A percentile compares a stretch with the other conserved stretches of the same genome.
phyloP scores from a whole-genome alignment of 2,329 filamentous ascomycete species.

The Monilinia laxa region DNA sequence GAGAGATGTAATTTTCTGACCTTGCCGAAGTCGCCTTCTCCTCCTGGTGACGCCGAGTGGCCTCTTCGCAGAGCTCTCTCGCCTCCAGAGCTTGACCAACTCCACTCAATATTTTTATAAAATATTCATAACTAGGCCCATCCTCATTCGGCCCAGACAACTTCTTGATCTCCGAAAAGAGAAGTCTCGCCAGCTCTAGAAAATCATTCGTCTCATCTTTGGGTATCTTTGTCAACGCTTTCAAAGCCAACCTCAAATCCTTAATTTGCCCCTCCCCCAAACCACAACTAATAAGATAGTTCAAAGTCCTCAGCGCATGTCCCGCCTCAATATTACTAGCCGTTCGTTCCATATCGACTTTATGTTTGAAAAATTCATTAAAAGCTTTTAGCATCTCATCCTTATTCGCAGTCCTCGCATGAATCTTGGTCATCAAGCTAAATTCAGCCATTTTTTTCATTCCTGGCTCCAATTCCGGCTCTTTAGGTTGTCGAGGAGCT shows the following conservation, averaged over 20 bases:
- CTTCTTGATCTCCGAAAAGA: slow-evolving; percentile 31
- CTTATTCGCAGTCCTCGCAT: slow-evolving; percentile 61
- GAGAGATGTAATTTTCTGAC: background rate
- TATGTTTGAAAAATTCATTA: slow-evolving; percentile 59
- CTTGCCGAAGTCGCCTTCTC: background rate
- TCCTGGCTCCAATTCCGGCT: slow-evolving; percentile 66
- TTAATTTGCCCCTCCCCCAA: slow-evolving; percentile 21
- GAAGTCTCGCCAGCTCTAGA: slow-evolving; percentile 31
- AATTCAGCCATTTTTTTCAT: slow-evolving; percentile 70
- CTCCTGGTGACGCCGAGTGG: background rate
- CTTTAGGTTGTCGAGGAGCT: slow-evolving; percentile 57
- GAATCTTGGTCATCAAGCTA: slow-evolving; percentile 59
- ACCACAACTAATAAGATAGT: slow-evolving; percentile 51
- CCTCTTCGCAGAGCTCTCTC: slow-evolving; percentile 27
- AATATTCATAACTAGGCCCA: slow-evolving; percentile 3
- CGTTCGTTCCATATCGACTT: slow-evolving; percentile 48
- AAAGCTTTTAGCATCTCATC: slow-evolving; percentile 66
- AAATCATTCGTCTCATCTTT: slow-evolving; percentile 26
- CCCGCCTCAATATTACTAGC: slow-evolving; percentile 67
- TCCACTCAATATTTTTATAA: slow-evolving; percentile 26
- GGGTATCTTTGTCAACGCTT: slow-evolving; percentile 30
- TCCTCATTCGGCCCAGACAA: slow-evolving; percentile 8
- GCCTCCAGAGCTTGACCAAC: slow-evolving; percentile 36
- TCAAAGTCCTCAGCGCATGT: slow-evolving; percentile 58
- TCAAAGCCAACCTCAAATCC: slow-evolving; percentile 29